phyloP scores from a whole-genome alignment of 371 early-diverging fungal species.

The Dipsacomyces acuminosporus region DNA sequence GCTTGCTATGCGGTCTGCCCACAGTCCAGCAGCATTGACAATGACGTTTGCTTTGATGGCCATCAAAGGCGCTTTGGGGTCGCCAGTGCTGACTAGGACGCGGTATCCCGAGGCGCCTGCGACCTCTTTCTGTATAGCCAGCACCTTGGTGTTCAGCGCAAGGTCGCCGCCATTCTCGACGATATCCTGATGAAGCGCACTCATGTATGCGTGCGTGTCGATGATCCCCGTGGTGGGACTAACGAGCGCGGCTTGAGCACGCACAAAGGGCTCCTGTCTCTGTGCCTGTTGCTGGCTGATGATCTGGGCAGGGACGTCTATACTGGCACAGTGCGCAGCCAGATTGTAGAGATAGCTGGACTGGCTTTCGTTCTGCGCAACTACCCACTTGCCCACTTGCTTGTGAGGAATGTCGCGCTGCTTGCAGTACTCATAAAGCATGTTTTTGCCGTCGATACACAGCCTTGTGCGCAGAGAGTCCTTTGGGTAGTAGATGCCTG shows the following conservation, averaged over 20 bases:
- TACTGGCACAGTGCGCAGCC: conserved; percentile 52
- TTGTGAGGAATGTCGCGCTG: conserved; percentile 51
- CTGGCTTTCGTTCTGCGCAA: conserved; percentile 58
- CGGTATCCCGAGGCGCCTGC: conserved; percentile 46
- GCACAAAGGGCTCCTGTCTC: conserved; percentile 59
- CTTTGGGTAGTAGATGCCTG: conserved; percentile 80
- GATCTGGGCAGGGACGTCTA: conserved; percentile 62
- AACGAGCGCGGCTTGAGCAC: conserved; percentile 54
- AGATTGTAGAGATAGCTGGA: conserved; percentile 56
- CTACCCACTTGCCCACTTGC: conserved; percentile 75
- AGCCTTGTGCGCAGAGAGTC: conserved; percentile 72
- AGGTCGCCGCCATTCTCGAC: conserved; percentile 52
- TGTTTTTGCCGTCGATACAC: conserved; percentile 71
- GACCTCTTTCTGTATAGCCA: conserved; percentile 38
- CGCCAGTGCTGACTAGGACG: conserved; percentile 50
- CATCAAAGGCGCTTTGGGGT: conserved; percentile 31
- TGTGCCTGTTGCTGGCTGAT: conserved; percentile 48
- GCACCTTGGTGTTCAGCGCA: conserved; percentile 52
- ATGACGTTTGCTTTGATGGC: conserved; percentile 56
- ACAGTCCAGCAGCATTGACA: conserved; percentile 77
- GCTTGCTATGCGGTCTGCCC: conserved; percentile 61
- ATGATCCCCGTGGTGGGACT: conserved; percentile 80
- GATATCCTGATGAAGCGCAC: conserved; percentile 51
- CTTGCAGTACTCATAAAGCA: conserved; percentile 62
- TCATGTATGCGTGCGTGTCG: conserved; percentile 69